phyloP scores from a whole-genome alignment of 345 rosid species.

The Cardiospermum halicacabum region DNA sequence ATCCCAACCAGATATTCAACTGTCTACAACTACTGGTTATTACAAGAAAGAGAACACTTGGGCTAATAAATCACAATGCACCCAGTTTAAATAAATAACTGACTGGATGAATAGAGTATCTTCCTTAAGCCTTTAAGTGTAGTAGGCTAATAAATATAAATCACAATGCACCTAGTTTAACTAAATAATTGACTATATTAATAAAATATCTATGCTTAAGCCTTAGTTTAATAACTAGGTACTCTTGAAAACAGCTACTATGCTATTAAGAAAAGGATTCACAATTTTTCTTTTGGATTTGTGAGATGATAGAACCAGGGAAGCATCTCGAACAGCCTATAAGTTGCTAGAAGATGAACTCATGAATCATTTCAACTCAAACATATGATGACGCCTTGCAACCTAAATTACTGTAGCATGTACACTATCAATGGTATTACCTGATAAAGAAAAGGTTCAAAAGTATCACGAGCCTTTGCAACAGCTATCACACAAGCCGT shows the following conservation, averaged over 20 bases:
- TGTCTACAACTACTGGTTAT: background rate
- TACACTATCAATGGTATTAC: conserved; percentile 21
- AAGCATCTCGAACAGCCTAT: background rate
- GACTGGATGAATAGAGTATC: background rate
- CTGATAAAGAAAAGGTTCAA: conserved; percentile 97
- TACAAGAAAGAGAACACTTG: background rate
- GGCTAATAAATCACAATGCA: background rate
- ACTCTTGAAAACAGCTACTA: background rate
- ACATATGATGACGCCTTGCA: background rate
- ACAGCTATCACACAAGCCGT: conserved; percentile 98
- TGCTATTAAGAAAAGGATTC: background rate
- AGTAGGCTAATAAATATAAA: too few species aligned
- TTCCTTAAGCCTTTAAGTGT: background rate
- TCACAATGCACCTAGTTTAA: background rate
- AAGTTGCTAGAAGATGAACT: background rate
- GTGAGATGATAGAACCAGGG: background rate
- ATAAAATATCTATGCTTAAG: background rate
- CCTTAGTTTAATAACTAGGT: background rate
- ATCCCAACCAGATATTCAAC: background rate
- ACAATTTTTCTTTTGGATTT: background rate
- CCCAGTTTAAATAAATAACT: background rate
- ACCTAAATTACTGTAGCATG: background rate
- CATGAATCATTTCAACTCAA: background rate
- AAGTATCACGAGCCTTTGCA: conserved; percentile 93
- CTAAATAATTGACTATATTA: background rate